Conservation (phyloP, 257 asterid species). For the Solanum rostratum region DNA sequence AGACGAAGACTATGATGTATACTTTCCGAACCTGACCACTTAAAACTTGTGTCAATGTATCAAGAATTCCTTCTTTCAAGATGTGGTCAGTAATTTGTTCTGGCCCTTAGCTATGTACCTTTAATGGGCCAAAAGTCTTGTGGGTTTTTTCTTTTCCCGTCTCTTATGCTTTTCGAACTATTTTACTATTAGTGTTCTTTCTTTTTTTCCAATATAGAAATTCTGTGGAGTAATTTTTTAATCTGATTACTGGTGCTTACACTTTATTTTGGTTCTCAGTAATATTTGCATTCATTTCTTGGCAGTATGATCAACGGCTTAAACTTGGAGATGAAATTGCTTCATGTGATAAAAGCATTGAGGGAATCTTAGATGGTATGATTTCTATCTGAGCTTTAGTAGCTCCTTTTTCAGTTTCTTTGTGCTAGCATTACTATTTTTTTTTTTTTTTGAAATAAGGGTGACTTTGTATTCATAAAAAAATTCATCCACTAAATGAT, state of each 20-base stretch:
- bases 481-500: too few relatives aligned
- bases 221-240: background rate
- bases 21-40: background rate
- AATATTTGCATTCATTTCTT: background rate
- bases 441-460: too few relatives aligned
- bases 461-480: too few relatives aligned
- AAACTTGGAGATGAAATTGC: conserved; percentile 10
- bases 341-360: conserved; percentile 10
- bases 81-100: background rate
- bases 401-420: background rate
- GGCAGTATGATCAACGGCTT: conserved; percentile 11
- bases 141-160: background rate
- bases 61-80: background rate
- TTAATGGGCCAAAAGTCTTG: background rate
- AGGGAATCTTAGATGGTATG: conserved; percentile 18
- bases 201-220: background rate
- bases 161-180: background rate
- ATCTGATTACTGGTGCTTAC: background rate
- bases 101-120: background rate
- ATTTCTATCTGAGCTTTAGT: conserved; percentile 2
- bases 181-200: background rate
- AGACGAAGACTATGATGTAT: background rate
- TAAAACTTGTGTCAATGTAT: background rate
- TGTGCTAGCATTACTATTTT: background rate
- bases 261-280: background rate